phyloP scores from a whole-genome alignment of 139 green algal species.

The Tetradesmus obliquus region DNA sequence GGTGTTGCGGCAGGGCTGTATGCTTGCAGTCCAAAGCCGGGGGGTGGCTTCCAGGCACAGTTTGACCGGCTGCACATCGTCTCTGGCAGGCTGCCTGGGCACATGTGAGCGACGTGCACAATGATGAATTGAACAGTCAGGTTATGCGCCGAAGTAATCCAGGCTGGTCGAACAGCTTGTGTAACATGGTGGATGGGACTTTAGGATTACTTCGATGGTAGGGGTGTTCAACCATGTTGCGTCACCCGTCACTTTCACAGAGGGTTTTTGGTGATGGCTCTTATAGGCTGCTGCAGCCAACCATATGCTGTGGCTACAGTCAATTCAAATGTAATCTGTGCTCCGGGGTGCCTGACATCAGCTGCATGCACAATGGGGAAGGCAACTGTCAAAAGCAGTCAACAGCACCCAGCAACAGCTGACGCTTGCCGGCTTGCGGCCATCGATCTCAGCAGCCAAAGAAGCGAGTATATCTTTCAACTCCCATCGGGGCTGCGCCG shows the following conservation, averaged over 20 bases:
- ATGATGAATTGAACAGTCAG: no score
- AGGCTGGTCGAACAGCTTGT: no score
- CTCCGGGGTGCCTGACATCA: neutral
- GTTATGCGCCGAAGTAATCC: no score
- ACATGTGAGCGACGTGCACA: neutral
- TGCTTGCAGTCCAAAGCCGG: conserved; percentile 39
- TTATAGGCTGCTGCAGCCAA: neutral
- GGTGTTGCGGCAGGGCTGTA: conserved; percentile 39
- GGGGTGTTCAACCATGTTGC: no score
- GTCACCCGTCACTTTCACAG: neutral
- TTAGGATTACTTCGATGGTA: no score
- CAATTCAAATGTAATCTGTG: neutral
- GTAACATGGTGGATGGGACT: no score
- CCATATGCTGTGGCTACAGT: neutral
- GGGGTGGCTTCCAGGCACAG: neutral
- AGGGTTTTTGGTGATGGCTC: neutral
- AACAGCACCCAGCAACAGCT: neutral
- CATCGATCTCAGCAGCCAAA: neutral
- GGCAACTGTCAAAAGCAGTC: neutral
- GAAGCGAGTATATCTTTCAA: neutral
- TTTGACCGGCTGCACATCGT: conserved; percentile 17
- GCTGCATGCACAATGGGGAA: neutral
- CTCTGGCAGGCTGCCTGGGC: conserved; percentile 6
- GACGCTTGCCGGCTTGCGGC: neutral
- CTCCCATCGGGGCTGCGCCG: neutral